Percentiles rank a stretch among this genome's conserved stretches.
Conservation (phyloP, 2,329 filamentous ascomycete species). For the Fusarium sp. region DNA sequence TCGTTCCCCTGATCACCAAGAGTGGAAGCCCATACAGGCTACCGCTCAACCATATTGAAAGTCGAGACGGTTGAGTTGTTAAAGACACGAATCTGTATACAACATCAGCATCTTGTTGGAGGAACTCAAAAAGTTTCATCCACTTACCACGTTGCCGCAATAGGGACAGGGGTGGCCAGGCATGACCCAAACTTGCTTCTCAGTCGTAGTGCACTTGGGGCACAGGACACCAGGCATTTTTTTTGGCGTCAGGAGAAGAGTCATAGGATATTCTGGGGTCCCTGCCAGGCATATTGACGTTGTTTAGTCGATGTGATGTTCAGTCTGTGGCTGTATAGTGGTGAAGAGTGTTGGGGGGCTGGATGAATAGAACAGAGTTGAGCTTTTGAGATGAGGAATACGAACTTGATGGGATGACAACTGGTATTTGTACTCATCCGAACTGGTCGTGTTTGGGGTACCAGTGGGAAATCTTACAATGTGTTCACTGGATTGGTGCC, state of each 20-base stretch:
- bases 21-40: not conserved
- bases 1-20: accelerated
- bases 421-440: accelerated
- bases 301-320: accelerated
- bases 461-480: not conserved
- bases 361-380: accelerated
- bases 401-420: accelerated
- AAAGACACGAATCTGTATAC: accelerated
- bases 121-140: accelerated
- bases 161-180: not conserved
- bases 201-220: not conserved
- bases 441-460: accelerated
- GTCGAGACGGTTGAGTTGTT: not conserved
- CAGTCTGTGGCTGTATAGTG: accelerated
- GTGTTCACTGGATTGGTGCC: not conserved
- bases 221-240: not conserved
- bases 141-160: not conserved
- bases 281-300: not conserved
- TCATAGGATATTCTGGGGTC: not conserved
- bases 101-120: accelerated
- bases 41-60: not conserved
- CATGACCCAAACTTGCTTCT: not conserved
- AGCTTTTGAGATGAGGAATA: not conserved
- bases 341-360: accelerated
- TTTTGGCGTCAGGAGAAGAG: not conserved